Evolutionary conservation across 2,329 filamentous ascomycete genomes (phyloP), one percentile per base, ranked within the genome.

Genomic region (Ophiocordyceps camponoti-rufipedis): DNA sequence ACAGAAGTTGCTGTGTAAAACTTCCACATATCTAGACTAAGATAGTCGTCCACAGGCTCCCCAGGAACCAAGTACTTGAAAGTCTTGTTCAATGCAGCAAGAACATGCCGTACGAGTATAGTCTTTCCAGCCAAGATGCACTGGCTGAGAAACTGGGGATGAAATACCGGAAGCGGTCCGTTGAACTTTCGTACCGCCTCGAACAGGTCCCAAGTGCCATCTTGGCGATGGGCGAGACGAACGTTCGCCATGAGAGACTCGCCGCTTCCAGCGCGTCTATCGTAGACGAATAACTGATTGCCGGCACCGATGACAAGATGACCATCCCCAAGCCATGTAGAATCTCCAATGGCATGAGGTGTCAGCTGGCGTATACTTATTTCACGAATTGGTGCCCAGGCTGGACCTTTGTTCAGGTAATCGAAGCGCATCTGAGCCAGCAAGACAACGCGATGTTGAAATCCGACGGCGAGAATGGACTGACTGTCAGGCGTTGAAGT

Each of bases 371-470:
- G 74, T 48, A 87, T 88, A 54, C 73, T 78, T 47, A 95, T 85
- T 57, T 94, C 83, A 42, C 84, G 73, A 48, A 95, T 82, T 23
- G 82, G 72, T 1, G 85, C 82, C 88, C 88, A 95, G 0, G 87
- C 85, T n/a, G 86, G 84, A 1, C 83, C 82, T 49, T 85, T 81
- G 54, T 88, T 86, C 16, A 94, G 69, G 57, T 94, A 94, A 60
- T 94, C 86, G 56, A 91, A 95, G 12, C 88, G 82, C 65, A 94
- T 79, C 57, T 95, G 87, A 6, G 83, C 81, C 28, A 94, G 72
- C 2, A 95, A 69, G 29, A 93, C 64, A 5, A 95, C 81, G 47
- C 82, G 78, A 51, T 88, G 84, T n/a, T 82, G 80, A 56, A 94
- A 94, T 0, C 88, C 87, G n/a, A 95, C 85, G 1, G 88, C 85